Conservation (phyloP, 2,329 filamentous ascomycete species). For the Alternaria atra region DNA sequence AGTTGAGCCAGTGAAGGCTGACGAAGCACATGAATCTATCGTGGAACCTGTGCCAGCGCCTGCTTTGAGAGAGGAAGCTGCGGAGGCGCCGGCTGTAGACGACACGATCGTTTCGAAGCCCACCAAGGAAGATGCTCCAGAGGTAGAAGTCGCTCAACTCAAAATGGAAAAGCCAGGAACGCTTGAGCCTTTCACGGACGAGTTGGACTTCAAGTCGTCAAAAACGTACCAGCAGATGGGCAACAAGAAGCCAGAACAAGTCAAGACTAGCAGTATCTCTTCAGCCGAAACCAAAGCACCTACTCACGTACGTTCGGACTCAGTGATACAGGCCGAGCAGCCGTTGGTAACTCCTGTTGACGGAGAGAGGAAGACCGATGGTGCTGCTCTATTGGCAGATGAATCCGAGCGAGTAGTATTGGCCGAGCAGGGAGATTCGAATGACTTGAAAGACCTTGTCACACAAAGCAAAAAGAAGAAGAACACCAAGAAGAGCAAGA, state of each 20-base stretch:
- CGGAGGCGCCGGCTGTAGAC: background rate
- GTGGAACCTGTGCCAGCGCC: background rate
- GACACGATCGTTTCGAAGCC: background rate
- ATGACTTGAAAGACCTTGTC: background rate
- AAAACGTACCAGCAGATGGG: conserved; percentile 26
- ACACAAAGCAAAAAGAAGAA: background rate
- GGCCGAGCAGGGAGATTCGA: accelerated
- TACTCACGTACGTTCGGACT: conserved; percentile 22
- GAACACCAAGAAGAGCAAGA: background rate
- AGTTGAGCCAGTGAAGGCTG: background rate
- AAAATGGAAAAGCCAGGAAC: conserved; percentile 4
- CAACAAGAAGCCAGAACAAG: conserved; percentile 13
- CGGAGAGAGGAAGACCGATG: background rate
- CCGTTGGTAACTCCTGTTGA: background rate
- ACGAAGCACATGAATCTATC: background rate
- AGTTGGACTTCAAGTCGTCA: conserved; percentile 23
- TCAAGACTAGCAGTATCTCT: background rate
- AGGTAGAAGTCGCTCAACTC: conserved; percentile 13
- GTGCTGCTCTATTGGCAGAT: background rate
- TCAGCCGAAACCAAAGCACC: background rate
- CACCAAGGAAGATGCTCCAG: background rate
- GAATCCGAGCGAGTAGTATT: background rate
- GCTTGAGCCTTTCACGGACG: conserved; percentile 28
- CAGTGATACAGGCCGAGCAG: conserved; percentile 22
- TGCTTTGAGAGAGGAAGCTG: background rate